phyloP scores from a whole-genome alignment of 495 filamentous ascomycete genomes.

The Penicillium silybi region DNA sequence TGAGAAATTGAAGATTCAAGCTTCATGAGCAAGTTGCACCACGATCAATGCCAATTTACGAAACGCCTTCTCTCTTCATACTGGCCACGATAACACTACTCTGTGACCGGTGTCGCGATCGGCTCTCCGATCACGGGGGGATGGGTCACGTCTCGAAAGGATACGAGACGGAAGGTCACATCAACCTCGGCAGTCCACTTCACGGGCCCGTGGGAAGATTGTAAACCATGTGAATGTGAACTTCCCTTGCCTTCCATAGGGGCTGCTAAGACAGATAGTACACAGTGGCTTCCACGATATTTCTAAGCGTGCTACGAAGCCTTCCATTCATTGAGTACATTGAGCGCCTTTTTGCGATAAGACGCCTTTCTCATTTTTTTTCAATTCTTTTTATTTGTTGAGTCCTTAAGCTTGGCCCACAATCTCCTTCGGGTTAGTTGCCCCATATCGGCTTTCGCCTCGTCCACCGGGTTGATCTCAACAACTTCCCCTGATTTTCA shows the following conservation, averaged over 20 bases:
- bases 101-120: background rate
- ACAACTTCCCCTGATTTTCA: background rate
- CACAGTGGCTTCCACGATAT: too few species aligned
- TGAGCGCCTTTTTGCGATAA: background rate
- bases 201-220: background rate
- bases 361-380: background rate
- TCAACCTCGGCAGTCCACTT: background rate
- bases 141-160: background rate
- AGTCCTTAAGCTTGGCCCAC: background rate
- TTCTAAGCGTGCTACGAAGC: background rate
- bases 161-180: background rate
- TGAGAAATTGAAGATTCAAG: background rate
- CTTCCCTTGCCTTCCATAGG: background rate
- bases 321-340: background rate
- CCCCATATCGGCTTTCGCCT: constrained; percentile 5
- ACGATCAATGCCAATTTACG: background rate
- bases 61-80: background rate
- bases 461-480: background rate
- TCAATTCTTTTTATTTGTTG: constrained; percentile 1
- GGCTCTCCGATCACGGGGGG: background rate
- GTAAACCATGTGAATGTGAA: background rate
- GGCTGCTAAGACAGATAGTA: background rate
- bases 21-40: background rate
- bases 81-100: too few species aligned
- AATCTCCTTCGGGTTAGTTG: constrained; percentile 4